These are phyloP conservation scores for Alternaria triticimaculans DNA, from an alignment of 2,329 filamentous ascomycete species.

Conservation along the genomic window DNA sequence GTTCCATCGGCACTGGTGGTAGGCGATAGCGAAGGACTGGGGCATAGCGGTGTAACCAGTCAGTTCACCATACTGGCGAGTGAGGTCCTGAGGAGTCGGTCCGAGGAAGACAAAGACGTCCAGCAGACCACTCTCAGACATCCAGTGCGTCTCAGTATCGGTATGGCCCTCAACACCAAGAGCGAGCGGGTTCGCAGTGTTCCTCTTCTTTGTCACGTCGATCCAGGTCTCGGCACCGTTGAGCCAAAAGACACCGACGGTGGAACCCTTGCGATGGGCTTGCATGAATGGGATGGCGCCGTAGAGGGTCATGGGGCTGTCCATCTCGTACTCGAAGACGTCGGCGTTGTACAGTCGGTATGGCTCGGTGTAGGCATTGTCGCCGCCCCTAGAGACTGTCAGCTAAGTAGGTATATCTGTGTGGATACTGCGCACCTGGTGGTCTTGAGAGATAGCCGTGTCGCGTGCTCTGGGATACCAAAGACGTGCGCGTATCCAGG, in stretches of 20 bases:
- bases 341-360: slow-evolving; percentile 96
- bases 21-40: slow-evolving; percentile 88
- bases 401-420: not conserved
- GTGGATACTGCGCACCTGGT: slow-evolving; percentile 64
- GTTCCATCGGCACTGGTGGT: slow-evolving; percentile 99
- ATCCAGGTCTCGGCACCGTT: slow-evolving; percentile 98
- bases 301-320: slow-evolving; percentile 98
- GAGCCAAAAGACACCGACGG: slow-evolving; percentile 96
- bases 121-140: slow-evolving; percentile 87
- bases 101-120: slow-evolving; percentile 96
- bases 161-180: slow-evolving; percentile 73
- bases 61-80: slow-evolving; percentile 82
- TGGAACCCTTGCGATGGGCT: slow-evolving; percentile 90
- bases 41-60: slow-evolving; percentile 92
- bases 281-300: slow-evolving; percentile 99
- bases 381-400: slow-evolving; percentile 65
- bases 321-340: slow-evolving; percentile 96
- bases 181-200: slow-evolving; percentile 75
- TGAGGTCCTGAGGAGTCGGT: slow-evolving; percentile 81
- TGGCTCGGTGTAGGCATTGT: slow-evolving; percentile 84
- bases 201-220: slow-evolving; percentile 84
- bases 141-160: slow-evolving; percentile 92
- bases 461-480: slow-evolving; percentile 92
- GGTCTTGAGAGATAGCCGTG: slow-evolving; percentile 84
- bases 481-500: slow-evolving; percentile 90